Evolutionary conservation across 164 flowering plant genomes (phyloP), one percentile per base, ranked within the genome.

Genomic region (Magnolia sinica): DNA sequence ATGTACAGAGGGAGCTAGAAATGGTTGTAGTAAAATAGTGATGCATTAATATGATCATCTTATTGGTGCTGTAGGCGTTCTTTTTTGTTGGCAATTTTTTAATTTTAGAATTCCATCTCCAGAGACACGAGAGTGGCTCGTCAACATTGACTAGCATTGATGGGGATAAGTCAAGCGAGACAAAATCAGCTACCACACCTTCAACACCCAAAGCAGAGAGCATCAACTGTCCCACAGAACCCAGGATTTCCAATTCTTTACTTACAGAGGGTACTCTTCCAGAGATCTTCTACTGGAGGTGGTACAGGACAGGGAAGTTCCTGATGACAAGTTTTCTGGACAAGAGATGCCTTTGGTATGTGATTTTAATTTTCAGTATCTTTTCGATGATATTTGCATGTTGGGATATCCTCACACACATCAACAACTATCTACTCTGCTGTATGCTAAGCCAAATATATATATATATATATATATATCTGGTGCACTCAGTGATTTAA

Each of bases 121-220:
- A 96, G 99, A 96, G 89, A 91, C 90, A 95, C 70, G 99, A 96
- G 72, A 87, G 84, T 82, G 82, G 88, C 73, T 59, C 76, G 73
- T 87, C 90, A 45, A 73, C 91, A 74, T 68, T 85, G 79, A 80
- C 86, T 65, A 89, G 89, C 80, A 77, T 81, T 7, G 84, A 84
- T 52, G 91, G 96, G 79, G 99, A 96, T 66, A 91, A 87, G 84
- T 92, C 99, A 50, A 91, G 97, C 84, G 98, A 90, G 71, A 76
- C 89, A 23, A 92, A 89, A 81, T 94, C 98, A 81, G 81, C 75
- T 50, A 89, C 93, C 70, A 84, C 91, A 61, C 97, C 98, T 68
- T 94, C 98, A 79, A 92, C 99, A 51, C 98, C 99, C 76, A 93
- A 87, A 83, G 92, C 92, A 73, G 97, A 90, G 79, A 86, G 83